These are phyloP conservation scores for Herpotrichia juniperi DNA, from an alignment of 2,329 filamentous ascomycete species.

Conservation along the genomic window DNA sequence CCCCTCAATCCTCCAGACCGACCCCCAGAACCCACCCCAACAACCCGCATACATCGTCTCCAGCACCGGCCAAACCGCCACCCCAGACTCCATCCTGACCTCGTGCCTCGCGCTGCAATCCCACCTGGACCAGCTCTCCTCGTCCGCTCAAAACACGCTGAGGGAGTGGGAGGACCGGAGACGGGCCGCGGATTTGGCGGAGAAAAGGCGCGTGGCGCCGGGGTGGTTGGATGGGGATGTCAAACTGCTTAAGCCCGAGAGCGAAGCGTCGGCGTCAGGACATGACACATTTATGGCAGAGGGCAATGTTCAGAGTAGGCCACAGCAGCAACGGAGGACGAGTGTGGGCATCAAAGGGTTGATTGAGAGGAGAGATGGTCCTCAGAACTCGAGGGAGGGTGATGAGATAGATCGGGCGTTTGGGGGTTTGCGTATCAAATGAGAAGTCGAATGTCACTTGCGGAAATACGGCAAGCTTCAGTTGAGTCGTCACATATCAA, in stretches of 20 bases:
- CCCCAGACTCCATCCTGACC: constrained; percentile 83
- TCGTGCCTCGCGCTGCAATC: constrained; percentile 80
- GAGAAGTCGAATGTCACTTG: not conserved
- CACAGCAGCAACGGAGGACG: constrained; percentile 12
- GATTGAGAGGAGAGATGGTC: constrained; percentile 41
- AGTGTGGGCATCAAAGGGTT: constrained; percentile 29
- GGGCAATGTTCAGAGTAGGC: constrained; percentile 12
- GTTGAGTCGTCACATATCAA: not conserved
- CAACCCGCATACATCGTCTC: constrained; percentile 73
- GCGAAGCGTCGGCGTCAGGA: constrained; percentile 54
- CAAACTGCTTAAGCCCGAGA: constrained; percentile 71
- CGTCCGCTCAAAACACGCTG: constrained; percentile 71
- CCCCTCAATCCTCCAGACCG: constrained; percentile 63
- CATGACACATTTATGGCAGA: constrained; percentile 32
- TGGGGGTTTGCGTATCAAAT: constrained; percentile 66
- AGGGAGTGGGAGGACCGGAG: constrained; percentile 72
- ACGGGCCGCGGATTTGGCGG: constrained; percentile 70
- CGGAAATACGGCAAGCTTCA: not conserved
- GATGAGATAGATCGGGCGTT: constrained; percentile 69
- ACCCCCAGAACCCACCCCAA: constrained; percentile 55
- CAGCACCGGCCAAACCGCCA: constrained; percentile 73
- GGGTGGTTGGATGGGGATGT: constrained; percentile 78
- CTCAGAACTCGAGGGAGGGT: constrained; percentile 60
- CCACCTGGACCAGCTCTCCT: constrained; percentile 73
- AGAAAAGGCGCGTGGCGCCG: constrained; percentile 79